These are phyloP conservation scores for Solanum ossicruentum DNA, from an alignment of 257 asterid species.

Conservation along the genomic window DNA sequence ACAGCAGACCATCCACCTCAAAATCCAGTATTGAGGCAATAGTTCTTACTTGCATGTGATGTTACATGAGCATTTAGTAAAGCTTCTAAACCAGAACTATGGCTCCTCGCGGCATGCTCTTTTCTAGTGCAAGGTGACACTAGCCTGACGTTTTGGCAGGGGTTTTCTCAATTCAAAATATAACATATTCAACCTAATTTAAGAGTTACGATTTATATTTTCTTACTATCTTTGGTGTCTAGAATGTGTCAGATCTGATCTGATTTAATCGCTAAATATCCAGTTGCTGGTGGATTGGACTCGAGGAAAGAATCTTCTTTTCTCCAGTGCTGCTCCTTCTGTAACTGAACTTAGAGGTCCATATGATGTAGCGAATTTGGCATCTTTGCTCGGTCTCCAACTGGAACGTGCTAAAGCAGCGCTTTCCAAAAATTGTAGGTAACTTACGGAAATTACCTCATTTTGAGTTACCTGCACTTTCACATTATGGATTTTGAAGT, in stretches of 20 bases:
- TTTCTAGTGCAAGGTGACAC: neutral
- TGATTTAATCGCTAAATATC: conserved; percentile 4
- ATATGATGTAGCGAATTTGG: conserved; percentile 69
- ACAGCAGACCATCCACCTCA: neutral
- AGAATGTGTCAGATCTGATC: neutral
- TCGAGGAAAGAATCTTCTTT: conserved; percentile 62
- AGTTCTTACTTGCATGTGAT: neutral
- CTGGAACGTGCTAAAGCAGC: conserved; percentile 75
- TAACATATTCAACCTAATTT: neutral
- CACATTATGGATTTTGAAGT: neutral
- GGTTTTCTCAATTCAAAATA: neutral
- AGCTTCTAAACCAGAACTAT: neutral
- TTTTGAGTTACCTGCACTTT: neutral
- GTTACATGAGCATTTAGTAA: neutral
- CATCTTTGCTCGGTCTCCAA: conserved; percentile 53
- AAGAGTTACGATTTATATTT: neutral
- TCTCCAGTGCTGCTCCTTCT: conserved; percentile 71
- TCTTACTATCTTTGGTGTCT: neutral
- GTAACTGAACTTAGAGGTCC: conserved; percentile 82
- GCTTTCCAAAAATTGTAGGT: conserved; percentile 84
- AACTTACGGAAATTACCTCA: conserved; percentile 2
- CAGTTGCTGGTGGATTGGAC: conserved; percentile 97
- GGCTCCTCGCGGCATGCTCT: neutral
- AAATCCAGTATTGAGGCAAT: neutral
- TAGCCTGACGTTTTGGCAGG: neutral